Evolutionary conservation across 768 basidiomycete genomes (phyloP).

Genomic region (Clavaria fumosa): DNA sequence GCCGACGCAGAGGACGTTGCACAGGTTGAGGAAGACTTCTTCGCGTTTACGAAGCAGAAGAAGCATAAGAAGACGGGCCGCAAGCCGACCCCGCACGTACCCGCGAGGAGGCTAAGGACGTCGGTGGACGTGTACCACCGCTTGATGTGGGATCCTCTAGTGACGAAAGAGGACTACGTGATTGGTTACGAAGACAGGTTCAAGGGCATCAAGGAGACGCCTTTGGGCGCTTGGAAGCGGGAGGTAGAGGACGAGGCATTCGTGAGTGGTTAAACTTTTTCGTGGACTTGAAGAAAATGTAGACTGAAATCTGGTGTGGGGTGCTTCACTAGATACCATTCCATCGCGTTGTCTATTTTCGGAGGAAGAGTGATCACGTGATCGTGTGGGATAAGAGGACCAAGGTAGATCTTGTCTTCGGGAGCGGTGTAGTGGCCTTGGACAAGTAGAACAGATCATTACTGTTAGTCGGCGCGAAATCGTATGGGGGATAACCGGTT

Average conservation of each 20-base stretch:
- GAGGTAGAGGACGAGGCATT: conserved; percentile 6
- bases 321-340: conserved; percentile 7
- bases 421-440: conserved; percentile 6
- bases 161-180: conserved; percentile 4
- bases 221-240: conserved; percentile 4
- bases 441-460: too few species aligned
- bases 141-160: conserved; percentile 5
- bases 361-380: conserved; percentile 4
- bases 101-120: conserved; percentile 1
- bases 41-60: not conserved
- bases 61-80: not conserved
- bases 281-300: not conserved
- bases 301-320: too few species aligned
- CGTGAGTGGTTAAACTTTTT: not conserved
- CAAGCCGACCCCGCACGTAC: conserved; percentile 1
- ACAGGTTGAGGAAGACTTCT: too few species aligned
- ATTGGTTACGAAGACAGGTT: conserved; percentile 6
- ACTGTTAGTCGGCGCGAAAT: too few species aligned
- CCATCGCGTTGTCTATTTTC: conserved; percentile 5
- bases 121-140: conserved; percentile 4
- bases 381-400: conserved; percentile 7
- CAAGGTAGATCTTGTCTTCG: conserved; percentile 5
- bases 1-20: not conserved
- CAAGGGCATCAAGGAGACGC: conserved; percentile 3
- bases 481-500: too few species aligned